Base-by-base conservation (phyloP, 2,329 filamentous ascomycete species). In the Xylariaceae sp. region DNA sequence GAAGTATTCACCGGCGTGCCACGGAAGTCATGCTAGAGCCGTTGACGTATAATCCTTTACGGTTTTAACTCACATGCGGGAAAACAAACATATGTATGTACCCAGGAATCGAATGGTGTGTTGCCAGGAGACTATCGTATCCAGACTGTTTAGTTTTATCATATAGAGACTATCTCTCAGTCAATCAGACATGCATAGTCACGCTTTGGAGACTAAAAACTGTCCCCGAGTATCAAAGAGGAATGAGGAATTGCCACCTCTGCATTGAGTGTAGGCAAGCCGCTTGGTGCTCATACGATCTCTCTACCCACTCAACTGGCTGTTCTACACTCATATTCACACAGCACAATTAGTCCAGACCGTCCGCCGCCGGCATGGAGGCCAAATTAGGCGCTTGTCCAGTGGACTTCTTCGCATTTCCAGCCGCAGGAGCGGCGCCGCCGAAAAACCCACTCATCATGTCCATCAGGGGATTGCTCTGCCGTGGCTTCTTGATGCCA, bases 401-500 rank as follows among this genome's bases (percentile, higher is more conserved):
- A n/a, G 73, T 71, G n/a, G 73, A 73, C 54, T 72, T 74, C 57
- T 71, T 72, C 42, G 65, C 53, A 47, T 60, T 64, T 35, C 63
- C 66, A 47, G 63, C 56, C 27, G 59, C 60, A 32, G 68, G 62
- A 27, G 79, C 80, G 49, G 77, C 81, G 5, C 84, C 90, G 47
- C 91, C 91, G 67, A 99, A 88, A 78, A 99, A 83, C 59, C 85
- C 91, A 47, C 91, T 91, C 88, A 99, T 95, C 91, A 99, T 97
- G 70, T 99, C 94, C 73, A 97, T 84, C 71, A 99, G 76, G 2
- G 91, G 91, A 71, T 97, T 97, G 60, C 86, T 88, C 75, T 96
- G 90, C 66, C 87, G 81, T 46, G 91, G 92, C 68, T 91, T 86
- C 74, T 85, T 83, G 70, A 99, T 95, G 37, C 85, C 85, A 74